phyloP scores from a whole-genome alignment of 306 rosid genomes.

The Datisca glomerata region DNA sequence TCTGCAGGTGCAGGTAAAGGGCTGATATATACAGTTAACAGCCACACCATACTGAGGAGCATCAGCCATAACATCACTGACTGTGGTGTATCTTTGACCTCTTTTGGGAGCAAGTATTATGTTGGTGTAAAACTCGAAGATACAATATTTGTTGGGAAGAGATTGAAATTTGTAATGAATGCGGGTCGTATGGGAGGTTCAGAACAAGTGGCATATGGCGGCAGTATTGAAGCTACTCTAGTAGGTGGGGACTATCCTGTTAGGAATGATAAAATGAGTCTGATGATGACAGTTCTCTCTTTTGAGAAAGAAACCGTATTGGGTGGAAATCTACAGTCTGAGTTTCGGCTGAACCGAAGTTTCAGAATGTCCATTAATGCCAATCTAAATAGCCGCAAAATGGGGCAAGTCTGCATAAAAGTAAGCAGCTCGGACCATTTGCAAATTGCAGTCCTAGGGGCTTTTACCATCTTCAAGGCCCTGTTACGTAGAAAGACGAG shows the following conservation, averaged over 20 bases:
- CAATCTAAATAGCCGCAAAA: slow-evolving; percentile 72
- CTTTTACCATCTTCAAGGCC: slow-evolving; percentile 50
- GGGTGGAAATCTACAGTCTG: slow-evolving; percentile 67
- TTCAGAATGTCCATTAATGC: slow-evolving; percentile 50
- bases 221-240: slow-evolving; percentile 58
- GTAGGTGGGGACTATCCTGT: slow-evolving; percentile 81
- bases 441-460: slow-evolving; percentile 59
- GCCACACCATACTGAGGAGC: slow-evolving; percentile 55
- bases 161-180: slow-evolving; percentile 57
- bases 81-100: slow-evolving; percentile 71
- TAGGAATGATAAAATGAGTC: slow-evolving; percentile 50
- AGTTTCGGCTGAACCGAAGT: slow-evolving; percentile 56
- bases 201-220: slow-evolving; percentile 76
- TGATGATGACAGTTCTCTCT: slow-evolving; percentile 59
- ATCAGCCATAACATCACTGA: slow-evolving; percentile 50
- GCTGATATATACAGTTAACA: slow-evolving; percentile 46
- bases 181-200: slow-evolving; percentile 59
- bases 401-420: slow-evolving; percentile 76
- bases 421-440: slow-evolving; percentile 70
- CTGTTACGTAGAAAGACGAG: slow-evolving; percentile 31
- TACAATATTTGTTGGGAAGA: slow-evolving; percentile 60
- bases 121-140: slow-evolving; percentile 87
- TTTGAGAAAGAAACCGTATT: slow-evolving; percentile 66
- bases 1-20: slow-evolving; percentile 61
- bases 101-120: slow-evolving; percentile 53